phyloP scores from a whole-genome alignment of 192 early-diverging fungal genomes.

The Backusella parvicylindrica region DNA sequence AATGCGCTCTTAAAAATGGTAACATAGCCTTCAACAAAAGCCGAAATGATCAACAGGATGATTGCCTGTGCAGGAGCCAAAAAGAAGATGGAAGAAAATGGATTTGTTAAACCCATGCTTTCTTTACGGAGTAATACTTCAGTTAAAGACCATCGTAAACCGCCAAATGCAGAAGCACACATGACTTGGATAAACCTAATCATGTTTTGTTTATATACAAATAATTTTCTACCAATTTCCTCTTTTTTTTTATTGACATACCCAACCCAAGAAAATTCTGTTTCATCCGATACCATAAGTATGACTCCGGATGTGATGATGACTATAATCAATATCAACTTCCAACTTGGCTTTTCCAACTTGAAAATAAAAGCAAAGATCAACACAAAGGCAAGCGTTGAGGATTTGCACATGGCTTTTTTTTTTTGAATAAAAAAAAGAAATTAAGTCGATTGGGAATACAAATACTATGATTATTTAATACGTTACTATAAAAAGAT shows the following conservation, averaged over 20 bases:
- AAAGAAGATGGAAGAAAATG: conserved; percentile 80
- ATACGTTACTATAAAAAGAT: conserved; percentile 77
- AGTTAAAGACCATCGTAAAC: conserved; percentile 89
- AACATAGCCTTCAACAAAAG: conserved; percentile 58
- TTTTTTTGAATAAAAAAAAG: no score
- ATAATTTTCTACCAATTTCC: no score
- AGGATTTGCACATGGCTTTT: conserved; percentile 78
- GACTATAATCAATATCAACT: conserved; percentile 67
- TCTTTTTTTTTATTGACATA: conserved; percentile 28
- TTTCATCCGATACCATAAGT: conserved; percentile 86
- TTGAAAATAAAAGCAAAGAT: conserved; percentile 90
- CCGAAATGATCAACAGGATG: conserved; percentile 61
- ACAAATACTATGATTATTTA: no score
- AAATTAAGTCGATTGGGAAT: no score
- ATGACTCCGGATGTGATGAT: conserved; percentile 80
- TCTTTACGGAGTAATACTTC: conserved; percentile 77
- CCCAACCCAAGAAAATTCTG: conserved; percentile 74
- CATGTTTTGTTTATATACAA: not conserved
- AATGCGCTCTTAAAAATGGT: conserved; percentile 50
- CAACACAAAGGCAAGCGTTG: conserved; percentile 72
- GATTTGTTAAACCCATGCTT: conserved; percentile 81
- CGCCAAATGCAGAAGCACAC: conserved; percentile 74
- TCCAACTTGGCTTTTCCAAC: conserved; percentile 73
- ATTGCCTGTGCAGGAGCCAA: conserved; percentile 77
- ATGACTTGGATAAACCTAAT: conserved; percentile 71